phyloP scores from a whole-genome alignment of 106 monocot species.

The Posidonia australis region DNA sequence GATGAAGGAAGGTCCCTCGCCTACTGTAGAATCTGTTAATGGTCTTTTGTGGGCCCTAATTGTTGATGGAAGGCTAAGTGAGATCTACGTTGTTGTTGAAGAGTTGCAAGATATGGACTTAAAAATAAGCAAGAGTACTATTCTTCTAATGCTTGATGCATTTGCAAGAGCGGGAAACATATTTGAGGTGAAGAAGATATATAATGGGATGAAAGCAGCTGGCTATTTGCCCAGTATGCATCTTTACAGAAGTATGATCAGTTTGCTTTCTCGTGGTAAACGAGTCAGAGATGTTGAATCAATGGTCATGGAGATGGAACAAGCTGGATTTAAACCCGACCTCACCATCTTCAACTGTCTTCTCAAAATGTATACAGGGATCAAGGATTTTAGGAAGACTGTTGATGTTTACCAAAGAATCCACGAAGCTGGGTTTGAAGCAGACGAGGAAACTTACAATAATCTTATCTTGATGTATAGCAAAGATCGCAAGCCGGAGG shows the following conservation, averaged over 20 bases:
- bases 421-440: constrained; percentile 32
- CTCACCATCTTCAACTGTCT: constrained; percentile 65
- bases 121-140: constrained; percentile 89
- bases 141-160: constrained; percentile 86
- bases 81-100: constrained; percentile 80
- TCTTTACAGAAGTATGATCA: constrained; percentile 77
- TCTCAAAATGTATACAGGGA: constrained; percentile 68
- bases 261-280: constrained; percentile 64
- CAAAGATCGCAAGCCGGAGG: constrained; percentile 74
- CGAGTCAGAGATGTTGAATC: constrained; percentile 75
- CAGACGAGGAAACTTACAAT: constrained; percentile 80
- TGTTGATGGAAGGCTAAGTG: constrained; percentile 70
- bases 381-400: constrained; percentile 63
- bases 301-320: constrained; percentile 77
- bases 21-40: constrained; percentile 80
- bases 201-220: constrained; percentile 89
- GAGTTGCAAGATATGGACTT: constrained; percentile 95
- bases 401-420: constrained; percentile 52
- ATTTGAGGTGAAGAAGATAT: constrained; percentile 98
- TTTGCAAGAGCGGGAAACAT: constrained; percentile 74
- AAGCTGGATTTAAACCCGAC: constrained; percentile 75
- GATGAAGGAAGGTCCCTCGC: constrained; percentile 73
- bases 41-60: constrained; percentile 80
- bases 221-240: constrained; percentile 91
- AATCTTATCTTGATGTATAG: constrained; percentile 75